Base-by-base conservation (phyloP, 352 stramenopile genomes). In the Phytophthora chlamydospora region DNA sequence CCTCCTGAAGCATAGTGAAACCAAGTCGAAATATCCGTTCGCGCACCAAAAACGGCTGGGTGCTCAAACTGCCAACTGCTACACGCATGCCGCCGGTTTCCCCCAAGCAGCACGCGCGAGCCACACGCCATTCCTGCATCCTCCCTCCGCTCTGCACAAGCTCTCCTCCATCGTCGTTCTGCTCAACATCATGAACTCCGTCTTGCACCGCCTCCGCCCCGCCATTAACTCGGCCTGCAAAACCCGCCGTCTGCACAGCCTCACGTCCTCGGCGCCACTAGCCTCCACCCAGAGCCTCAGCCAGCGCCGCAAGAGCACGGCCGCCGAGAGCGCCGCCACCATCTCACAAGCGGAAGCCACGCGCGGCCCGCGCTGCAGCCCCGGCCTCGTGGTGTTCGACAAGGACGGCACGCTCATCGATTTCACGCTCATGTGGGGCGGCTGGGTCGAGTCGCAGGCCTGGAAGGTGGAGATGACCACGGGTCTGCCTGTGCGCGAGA, bases 321-420 rank as follows among this genome's bases (percentile, higher is more conserved):
- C 62, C 8, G 62, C 68, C 14, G 47, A 76, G 38, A 76, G 67
- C 49, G 62, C 67, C 16, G 17, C 51, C 4, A 19, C 41, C 39
- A 73, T 76, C 40, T 47, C 58, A 14, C 58, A 65, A 21, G 55
- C 64, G 14, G 64, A 73, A 40, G 57, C 46, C 41, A 66, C 47
- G 16, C 54, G 68, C 8, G 64, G 63, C 16, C 66, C 66, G 13
- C 77, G 77, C 9, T 87, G 77, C 62, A 68, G 76, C 27, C 85
- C 83, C 13, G 73, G 80, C 45, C 86, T 96, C 31, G 88, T 96
- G 40, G 77, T 96, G 39, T 96, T 96, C 39, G 86, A 96, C 70
- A 96, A 96, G 72, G 88, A 96, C 57, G 88, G 88, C 60, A 96
- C 88, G 55, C 83, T 96, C 47, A 95, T 96, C 57, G 88, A 96